phyloP scores from a whole-genome alignment of 345 rosid species.

The Combretum micranthum region DNA sequence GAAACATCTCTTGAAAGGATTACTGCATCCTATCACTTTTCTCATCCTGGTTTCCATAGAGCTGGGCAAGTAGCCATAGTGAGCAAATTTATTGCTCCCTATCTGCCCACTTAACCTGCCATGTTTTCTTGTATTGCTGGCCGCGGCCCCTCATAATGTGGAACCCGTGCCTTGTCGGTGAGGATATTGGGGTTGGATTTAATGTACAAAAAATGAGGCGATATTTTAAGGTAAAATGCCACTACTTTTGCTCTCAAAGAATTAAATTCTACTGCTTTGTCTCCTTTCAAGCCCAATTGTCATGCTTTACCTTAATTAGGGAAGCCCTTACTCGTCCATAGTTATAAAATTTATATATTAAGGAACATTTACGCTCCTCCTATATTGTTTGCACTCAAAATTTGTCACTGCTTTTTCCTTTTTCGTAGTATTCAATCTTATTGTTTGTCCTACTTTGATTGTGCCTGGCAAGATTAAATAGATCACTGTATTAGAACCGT shows the following conservation, averaged over 20 bases:
- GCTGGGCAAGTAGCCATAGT: no score
- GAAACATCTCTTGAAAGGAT: no score
- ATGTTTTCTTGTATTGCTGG: constrained; percentile 23
- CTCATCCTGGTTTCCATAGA: no score
- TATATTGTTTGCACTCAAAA: no score
- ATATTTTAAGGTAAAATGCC: constrained; percentile 61
- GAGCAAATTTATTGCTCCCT: background rate
- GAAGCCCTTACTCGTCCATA: background rate
- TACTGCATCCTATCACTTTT: no score
- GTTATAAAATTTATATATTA: no score
- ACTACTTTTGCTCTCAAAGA: background rate
- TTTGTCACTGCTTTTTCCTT: no score
- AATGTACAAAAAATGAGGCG: constrained; percentile 79
- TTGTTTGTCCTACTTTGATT: background rate
- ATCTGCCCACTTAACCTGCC: background rate
- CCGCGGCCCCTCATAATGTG: constrained; percentile 97
- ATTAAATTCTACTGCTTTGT: no score
- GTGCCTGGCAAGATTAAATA: background rate
- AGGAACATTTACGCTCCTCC: no score
- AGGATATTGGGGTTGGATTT: constrained; percentile 91
- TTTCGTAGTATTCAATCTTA: no score
- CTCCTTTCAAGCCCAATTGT: background rate
- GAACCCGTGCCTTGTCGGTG: constrained; percentile 94
- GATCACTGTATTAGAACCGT: background rate
- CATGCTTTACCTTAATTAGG: background rate